Conservation (phyloP, 305 asterid genomes). For the Plantago coronopus region DNA sequence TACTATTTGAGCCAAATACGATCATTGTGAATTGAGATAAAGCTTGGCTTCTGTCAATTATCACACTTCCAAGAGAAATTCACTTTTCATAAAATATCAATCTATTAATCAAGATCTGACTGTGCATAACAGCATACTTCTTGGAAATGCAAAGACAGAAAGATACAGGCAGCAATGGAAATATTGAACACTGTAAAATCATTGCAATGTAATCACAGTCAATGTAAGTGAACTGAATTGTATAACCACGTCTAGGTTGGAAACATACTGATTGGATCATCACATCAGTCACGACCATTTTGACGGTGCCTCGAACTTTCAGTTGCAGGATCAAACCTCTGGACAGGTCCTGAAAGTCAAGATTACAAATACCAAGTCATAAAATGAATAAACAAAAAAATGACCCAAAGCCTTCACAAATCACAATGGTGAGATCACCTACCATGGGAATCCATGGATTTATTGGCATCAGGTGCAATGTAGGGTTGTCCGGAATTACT, state of each 20-base stretch:
- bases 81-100: neutral
- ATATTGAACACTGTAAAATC: neutral
- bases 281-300: neutral
- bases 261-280: conserved; percentile 1
- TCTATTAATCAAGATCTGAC: neutral
- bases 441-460: conserved; percentile 41
- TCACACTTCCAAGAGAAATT: neutral
- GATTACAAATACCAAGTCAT: conserved; percentile 16
- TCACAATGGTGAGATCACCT: conserved; percentile 25
- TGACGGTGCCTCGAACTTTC: conserved; percentile 25
- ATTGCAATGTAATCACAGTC: neutral
- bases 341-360: conserved; percentile 36
- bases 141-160: no score
- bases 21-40: neutral
- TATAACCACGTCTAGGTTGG: neutral
- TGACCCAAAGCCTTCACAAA: conserved; percentile 13
- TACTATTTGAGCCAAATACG: neutral
- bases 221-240: neutral
- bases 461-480: conserved; percentile 29
- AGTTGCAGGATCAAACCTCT: conserved; percentile 32
- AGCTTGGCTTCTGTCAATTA: neutral
- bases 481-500: conserved; percentile 35
- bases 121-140: neutral
- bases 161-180: neutral
- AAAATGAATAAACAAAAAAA: conserved; percentile 4